Evolutionary conservation across 1,284 basidiomycete genomes (phyloP).

Genomic region (Rhizopogon parksii): DNA sequence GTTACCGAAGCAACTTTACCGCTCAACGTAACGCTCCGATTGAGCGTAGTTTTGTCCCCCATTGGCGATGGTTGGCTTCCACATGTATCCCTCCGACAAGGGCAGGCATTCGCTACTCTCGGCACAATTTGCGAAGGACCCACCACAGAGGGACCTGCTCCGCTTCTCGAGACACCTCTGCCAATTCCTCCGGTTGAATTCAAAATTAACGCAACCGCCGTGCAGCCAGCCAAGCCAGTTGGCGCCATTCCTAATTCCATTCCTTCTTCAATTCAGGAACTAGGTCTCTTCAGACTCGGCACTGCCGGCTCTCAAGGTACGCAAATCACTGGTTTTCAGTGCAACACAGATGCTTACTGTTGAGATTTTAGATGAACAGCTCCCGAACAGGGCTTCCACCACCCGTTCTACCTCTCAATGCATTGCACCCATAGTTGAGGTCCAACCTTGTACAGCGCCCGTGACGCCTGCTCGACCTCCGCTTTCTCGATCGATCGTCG

Average conservation of each 20-base stretch:
- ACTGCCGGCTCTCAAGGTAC: neutral
- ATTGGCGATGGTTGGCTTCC: neutral
- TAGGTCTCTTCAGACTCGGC: neutral
- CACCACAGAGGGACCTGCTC: neutral
- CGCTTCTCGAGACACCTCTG: neutral
- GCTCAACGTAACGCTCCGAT: neutral
- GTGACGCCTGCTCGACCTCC: neutral
- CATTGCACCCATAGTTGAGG: neutral
- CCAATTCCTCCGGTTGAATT: neutral
- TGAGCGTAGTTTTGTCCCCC: neutral
- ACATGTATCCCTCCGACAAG: neutral
- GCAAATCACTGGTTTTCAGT: neutral
- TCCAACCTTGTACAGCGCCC: neutral
- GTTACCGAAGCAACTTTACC: neutral
- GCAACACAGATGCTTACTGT: neutral
- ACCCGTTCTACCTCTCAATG: neutral
- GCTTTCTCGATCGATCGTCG: too few relatives aligned
- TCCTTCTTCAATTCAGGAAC: neutral
- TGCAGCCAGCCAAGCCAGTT: too few relatives aligned
- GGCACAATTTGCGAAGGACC: neutral
- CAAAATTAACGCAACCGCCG: neutral
- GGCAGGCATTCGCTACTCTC: neutral
- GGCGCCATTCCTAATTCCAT: neutral
- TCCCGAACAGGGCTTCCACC: neutral
- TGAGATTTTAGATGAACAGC: neutral